A percentile compares a stretch with the other conserved stretches of the same genome.
Evolutionary conservation across 2,329 filamentous ascomycete genomes (phyloP).

Genomic region (Pestalotiopsis sp.): DNA sequence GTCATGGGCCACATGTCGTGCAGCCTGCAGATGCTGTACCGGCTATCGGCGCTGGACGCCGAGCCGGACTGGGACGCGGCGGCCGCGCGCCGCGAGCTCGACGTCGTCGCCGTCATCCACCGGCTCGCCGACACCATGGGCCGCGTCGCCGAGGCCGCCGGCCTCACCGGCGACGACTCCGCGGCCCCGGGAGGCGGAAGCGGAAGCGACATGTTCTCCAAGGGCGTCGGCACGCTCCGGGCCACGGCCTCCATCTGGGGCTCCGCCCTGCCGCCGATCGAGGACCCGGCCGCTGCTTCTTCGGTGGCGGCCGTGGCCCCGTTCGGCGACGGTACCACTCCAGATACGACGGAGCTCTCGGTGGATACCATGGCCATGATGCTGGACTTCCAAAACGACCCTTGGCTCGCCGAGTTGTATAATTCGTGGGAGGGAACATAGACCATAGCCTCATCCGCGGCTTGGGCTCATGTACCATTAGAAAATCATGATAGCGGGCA

Average conservation of each 20-base stretch:
- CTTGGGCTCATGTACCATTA: neutral
- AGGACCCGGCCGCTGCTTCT: neutral
- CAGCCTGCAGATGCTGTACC: constrained; percentile 29
- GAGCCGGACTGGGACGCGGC: constrained; percentile 30
- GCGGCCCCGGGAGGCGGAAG: neutral
- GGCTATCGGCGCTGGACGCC: constrained; percentile 26
- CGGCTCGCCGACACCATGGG: constrained; percentile 19
- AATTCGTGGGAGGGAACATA: constrained; percentile 8
- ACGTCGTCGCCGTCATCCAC: constrained; percentile 24
- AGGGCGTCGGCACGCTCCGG: neutral
- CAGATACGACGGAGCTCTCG: neutral
- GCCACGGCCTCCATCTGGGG: constrained; percentile 8
- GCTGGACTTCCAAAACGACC: constrained; percentile 13
- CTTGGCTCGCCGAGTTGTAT: constrained; percentile 14
- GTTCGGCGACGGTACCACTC: neutral
- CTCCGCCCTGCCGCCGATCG: neutral
- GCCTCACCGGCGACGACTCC: constrained; percentile 20
- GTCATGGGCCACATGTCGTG: constrained; percentile 28
- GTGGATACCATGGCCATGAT: constrained; percentile 4
- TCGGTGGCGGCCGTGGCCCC: neutral
- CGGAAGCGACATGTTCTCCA: neutral
- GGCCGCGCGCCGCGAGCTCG: constrained; percentile 21
- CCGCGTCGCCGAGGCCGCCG: constrained; percentile 22
- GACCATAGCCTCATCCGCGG: too few relatives aligned
- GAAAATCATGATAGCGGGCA: neutral